Evolutionary conservation across 73 alveolate species (phyloP).

Genomic region (Effrenium voratum): DNA sequence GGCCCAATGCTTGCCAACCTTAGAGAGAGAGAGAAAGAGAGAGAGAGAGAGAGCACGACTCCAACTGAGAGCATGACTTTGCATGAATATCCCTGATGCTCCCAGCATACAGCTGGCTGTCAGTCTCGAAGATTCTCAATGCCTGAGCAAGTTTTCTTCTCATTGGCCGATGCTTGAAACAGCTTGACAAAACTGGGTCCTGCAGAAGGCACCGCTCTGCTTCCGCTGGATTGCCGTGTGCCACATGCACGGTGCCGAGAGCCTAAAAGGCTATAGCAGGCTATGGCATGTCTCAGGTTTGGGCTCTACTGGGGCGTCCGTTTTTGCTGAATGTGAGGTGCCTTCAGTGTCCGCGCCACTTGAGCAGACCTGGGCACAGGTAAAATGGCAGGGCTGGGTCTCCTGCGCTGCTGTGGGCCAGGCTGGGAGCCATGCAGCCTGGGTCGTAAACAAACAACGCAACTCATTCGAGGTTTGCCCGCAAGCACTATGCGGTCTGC

Average conservation of each 20-base stretch:
- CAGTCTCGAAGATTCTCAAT: constrained; percentile 63
- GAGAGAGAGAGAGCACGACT: too few species aligned
- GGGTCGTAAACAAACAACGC: neutral
- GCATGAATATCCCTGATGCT: constrained; percentile 58
- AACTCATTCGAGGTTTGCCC: neutral
- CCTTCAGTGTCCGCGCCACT: constrained; percentile 86
- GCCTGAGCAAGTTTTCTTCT: neutral
- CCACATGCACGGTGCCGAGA: constrained; percentile 28
- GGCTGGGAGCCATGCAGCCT: constrained; percentile 73
- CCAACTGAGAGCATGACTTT: neutral
- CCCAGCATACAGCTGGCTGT: constrained; percentile 43
- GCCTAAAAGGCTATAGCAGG: neutral
- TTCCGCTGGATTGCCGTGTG: constrained; percentile 21
- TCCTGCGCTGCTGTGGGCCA: neutral
- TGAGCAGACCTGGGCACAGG: constrained; percentile 41
- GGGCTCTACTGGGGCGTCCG: neutral
- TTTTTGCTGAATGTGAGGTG: neutral
- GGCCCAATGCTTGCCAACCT: too few species aligned
- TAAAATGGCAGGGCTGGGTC: neutral
- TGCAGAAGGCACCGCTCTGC: constrained; percentile 14
- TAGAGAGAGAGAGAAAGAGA: too few species aligned
- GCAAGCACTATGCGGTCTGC: neutral
- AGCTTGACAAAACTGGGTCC: neutral
- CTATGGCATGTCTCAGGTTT: neutral
- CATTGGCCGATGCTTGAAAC: neutral